phyloP scores from a whole-genome alignment of 1,284 basidiomycete species.

The Bjerkandera adusta region DNA sequence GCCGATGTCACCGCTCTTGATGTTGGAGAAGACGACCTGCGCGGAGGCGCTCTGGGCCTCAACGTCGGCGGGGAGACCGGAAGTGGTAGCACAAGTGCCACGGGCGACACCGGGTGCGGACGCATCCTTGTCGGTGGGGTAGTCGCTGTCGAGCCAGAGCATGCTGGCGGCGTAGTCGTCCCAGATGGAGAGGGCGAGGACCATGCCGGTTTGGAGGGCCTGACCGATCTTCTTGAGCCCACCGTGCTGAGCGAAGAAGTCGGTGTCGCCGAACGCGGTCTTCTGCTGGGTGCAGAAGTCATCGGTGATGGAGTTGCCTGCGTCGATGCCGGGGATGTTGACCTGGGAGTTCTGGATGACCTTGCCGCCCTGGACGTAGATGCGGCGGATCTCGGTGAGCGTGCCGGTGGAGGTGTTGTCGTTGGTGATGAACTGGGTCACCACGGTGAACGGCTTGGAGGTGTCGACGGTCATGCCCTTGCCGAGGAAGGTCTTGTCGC shows the following conservation, averaged over 20 bases:
- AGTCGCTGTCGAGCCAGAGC: constrained; percentile 40
- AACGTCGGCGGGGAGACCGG: constrained; percentile 32
- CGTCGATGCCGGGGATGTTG: constrained; percentile 40
- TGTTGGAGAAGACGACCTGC: constrained; percentile 36
- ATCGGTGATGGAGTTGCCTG: constrained; percentile 36
- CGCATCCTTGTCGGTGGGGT: constrained; percentile 30
- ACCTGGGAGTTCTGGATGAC: constrained; percentile 47
- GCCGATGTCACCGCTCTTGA: constrained; percentile 35
- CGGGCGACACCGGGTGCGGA: constrained; percentile 35
- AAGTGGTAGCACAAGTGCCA: constrained; percentile 35
- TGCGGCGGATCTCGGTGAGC: constrained; percentile 50
- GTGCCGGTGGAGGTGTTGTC: constrained; percentile 42
- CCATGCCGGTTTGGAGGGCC: constrained; percentile 46
- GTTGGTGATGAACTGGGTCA: constrained; percentile 53
- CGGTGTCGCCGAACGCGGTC: constrained; percentile 37
- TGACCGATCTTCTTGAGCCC: constrained; percentile 43
- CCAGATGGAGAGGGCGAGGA: constrained; percentile 52
- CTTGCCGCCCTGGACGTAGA: constrained; percentile 50
- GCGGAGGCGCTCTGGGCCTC: constrained; percentile 24
- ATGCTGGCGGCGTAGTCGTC: constrained; percentile 38
- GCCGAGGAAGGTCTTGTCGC: constrained; percentile 48
- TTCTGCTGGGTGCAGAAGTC: constrained; percentile 37
- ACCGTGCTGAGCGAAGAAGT: constrained; percentile 45
- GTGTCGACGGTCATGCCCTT: constrained; percentile 42
- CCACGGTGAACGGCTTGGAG: constrained; percentile 46